Evolutionary conservation across 164 flowering plant genomes (phyloP).

Genomic region (Vitis amurensis): DNA sequence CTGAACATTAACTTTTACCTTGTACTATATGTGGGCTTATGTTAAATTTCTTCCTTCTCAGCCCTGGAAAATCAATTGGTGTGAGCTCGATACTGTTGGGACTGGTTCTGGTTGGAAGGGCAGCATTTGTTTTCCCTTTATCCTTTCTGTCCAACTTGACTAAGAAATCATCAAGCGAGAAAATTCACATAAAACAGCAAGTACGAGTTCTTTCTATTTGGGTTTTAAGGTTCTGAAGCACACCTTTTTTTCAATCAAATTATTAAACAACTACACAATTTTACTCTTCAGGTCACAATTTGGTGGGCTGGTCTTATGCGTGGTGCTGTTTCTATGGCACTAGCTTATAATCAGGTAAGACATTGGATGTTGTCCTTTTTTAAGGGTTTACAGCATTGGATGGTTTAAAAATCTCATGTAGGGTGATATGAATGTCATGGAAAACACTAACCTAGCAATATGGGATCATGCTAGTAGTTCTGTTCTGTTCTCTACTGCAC

Average conservation of each 20-base stretch:
- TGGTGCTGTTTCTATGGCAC: constrained; percentile 76
- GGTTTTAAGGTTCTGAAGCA: background rate
- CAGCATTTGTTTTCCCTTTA: constrained; percentile 62
- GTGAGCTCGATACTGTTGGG: constrained; percentile 54
- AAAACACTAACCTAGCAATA: no score
- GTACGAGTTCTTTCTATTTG: constrained; percentile 18
- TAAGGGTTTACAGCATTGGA: no score
- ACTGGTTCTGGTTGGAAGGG: constrained; percentile 52
- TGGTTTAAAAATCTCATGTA: no score
- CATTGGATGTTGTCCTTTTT: background rate
- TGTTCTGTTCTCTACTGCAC: no score
- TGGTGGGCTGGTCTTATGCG: constrained; percentile 89
- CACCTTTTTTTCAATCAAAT: background rate
- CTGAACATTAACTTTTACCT: background rate
- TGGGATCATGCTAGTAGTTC: no score
- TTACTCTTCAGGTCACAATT: constrained; percentile 44
- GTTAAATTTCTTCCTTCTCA: constrained; percentile 17
- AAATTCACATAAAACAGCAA: constrained; percentile 46
- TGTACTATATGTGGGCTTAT: background rate
- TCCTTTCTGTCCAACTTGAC: constrained; percentile 58
- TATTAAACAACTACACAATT: background rate
- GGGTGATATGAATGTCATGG: no score
- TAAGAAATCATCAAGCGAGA: constrained; percentile 37
- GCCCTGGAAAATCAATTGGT: constrained; percentile 52
- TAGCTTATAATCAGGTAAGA: constrained; percentile 65